Percentiles rank a stretch among this genome's conserved stretches.
Evolutionary conservation across 176 grass and related monocot genomes (phyloP).

Genomic region (Pontederia crassipes): DNA sequence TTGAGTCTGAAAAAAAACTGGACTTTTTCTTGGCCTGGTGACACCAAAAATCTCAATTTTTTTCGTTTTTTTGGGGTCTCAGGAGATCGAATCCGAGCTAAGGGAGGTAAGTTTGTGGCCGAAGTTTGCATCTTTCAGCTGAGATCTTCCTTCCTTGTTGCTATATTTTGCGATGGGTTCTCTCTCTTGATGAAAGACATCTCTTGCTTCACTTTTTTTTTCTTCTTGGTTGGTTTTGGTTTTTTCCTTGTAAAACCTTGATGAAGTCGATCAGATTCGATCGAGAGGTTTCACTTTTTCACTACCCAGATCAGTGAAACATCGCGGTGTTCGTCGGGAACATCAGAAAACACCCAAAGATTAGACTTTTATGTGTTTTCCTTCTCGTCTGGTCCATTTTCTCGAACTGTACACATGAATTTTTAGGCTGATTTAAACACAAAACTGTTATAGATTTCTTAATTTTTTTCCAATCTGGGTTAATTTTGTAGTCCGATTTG

Average conservation of each 20-base stretch:
- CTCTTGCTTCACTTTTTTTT: background rate
- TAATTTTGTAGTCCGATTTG: background rate
- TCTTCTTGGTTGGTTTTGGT: background rate
- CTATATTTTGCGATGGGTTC: background rate
- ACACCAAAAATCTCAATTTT: background rate
- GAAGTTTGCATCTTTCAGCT: constrained; percentile 9
- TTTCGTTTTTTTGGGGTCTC: background rate
- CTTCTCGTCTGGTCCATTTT: background rate
- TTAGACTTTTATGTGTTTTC: background rate
- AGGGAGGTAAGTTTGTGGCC: background rate
- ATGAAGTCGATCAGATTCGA: background rate
- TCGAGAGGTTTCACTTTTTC: background rate
- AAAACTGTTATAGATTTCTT: background rate
- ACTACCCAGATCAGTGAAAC: background rate
- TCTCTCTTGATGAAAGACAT: background rate
- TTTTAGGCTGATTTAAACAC: background rate
- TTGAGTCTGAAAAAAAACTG: background rate
- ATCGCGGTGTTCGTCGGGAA: background rate
- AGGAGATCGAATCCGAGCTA: background rate
- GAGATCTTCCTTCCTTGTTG: background rate
- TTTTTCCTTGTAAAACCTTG: background rate
- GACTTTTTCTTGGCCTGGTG: background rate
- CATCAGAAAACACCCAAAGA: background rate
- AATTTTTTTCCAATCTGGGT: background rate
- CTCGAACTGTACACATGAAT: background rate